Conservation (phyloP, 2,329 filamentous ascomycete genomes). For the Harringtonia lauricola region DNA sequence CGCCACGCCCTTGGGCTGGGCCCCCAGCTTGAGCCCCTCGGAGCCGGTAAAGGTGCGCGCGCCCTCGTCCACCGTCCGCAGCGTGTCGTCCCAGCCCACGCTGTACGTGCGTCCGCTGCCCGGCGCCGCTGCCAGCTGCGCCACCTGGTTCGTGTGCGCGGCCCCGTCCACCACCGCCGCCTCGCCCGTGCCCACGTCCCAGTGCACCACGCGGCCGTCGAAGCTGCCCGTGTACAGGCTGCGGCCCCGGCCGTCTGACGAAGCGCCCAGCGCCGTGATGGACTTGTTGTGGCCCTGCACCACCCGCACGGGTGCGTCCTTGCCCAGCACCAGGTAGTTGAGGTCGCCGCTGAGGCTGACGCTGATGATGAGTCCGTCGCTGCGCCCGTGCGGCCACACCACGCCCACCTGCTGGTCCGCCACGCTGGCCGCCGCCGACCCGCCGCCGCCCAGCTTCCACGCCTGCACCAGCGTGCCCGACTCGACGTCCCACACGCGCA, state of each 20-base stretch:
- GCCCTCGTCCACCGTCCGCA: slow-evolving; percentile 66
- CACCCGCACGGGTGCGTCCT: slow-evolving; percentile 54
- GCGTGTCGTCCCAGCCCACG: slow-evolving; percentile 87
- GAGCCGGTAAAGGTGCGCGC: slow-evolving; percentile 66
- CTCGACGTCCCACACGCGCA: slow-evolving; percentile 89
- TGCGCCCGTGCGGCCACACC: slow-evolving; percentile 73
- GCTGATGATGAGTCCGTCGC: slow-evolving; percentile 81
- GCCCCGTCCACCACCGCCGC: slow-evolving; percentile 68
- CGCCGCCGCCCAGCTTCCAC: slow-evolving; percentile 75
- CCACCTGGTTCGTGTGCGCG: slow-evolving; percentile 75
- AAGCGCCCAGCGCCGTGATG: slow-evolving; percentile 64
- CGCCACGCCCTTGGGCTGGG: slow-evolving; percentile 70
- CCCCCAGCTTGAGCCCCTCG: slow-evolving; percentile 49
- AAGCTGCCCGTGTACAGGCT: slow-evolving; percentile 85
- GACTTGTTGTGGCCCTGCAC: slow-evolving; percentile 86
- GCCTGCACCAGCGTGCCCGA: slow-evolving; percentile 64
- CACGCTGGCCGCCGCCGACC: slow-evolving; percentile 49
- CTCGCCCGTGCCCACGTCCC: slow-evolving; percentile 63
- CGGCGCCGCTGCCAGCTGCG: slow-evolving; percentile 57
- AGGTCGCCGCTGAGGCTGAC: slow-evolving; percentile 81
- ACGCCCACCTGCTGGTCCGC: slow-evolving; percentile 89
- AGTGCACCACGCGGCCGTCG: slow-evolving; percentile 76
- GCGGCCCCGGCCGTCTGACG: slow-evolving; percentile 41
- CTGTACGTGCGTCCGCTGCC: slow-evolving; percentile 60
- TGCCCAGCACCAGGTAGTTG: slow-evolving; percentile 73